Conservation (phyloP, 352 stramenopile species). For the Globisporangium perplexum region DNA sequence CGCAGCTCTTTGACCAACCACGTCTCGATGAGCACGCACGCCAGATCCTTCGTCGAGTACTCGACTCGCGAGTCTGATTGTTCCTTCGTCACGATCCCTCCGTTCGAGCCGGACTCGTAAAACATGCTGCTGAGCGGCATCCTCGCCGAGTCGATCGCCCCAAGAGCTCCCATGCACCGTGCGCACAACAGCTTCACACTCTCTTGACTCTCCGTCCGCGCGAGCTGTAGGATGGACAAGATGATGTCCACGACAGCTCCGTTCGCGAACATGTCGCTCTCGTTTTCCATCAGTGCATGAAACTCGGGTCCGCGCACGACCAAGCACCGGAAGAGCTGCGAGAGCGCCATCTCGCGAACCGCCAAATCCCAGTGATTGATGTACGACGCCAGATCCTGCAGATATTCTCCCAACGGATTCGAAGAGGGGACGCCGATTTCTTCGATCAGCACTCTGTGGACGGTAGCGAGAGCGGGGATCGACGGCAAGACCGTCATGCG, state of each 20-base stretch:
- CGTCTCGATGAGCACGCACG: slow-evolving; percentile 75
- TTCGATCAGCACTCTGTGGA: slow-evolving; percentile 46
- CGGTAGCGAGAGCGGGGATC: slow-evolving; percentile 57
- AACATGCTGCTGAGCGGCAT: slow-evolving; percentile 65
- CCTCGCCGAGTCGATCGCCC: slow-evolving; percentile 72
- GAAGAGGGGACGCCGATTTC: slow-evolving; percentile 53
- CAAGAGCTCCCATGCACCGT: slow-evolving; percentile 67
- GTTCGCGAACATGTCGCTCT: slow-evolving; percentile 67
- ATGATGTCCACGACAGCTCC: slow-evolving; percentile 47
- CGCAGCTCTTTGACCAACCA: slow-evolving; percentile 81
- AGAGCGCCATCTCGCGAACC: slow-evolving; percentile 73
- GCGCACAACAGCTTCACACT: slow-evolving; percentile 66
- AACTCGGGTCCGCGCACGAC: slow-evolving; percentile 59
- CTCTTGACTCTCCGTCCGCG: slow-evolving; percentile 54
- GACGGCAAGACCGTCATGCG: slow-evolving; percentile 64
- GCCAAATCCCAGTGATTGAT: slow-evolving; percentile 75
- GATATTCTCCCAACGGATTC: slow-evolving; percentile 39
- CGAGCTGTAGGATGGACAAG: slow-evolving; percentile 62
- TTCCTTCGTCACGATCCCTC: slow-evolving; percentile 26
- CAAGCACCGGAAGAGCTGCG: slow-evolving; percentile 60
- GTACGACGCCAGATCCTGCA: slow-evolving; percentile 50
- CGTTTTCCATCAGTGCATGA: slow-evolving; percentile 58
- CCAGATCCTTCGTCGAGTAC: slow-evolving; percentile 73
- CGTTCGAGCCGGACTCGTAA: slow-evolving; percentile 26
- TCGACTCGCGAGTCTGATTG: slow-evolving; percentile 40